These are phyloP conservation scores for Nakazawaea wyomingensis DNA, from an alignment of 805 yeast species.

Conservation along the genomic window DNA sequence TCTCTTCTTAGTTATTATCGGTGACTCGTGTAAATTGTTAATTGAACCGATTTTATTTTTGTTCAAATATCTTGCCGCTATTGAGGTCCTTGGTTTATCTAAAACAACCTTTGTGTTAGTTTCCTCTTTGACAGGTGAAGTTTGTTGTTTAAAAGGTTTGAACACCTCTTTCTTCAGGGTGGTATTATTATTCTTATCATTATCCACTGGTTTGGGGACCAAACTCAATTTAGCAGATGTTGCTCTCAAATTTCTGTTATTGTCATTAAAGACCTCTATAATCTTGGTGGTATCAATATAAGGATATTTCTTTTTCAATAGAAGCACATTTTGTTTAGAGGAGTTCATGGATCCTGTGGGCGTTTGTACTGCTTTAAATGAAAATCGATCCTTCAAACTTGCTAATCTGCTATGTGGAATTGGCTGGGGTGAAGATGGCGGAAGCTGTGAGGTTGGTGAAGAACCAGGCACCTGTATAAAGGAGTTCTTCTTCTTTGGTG, in stretches of 20 bases:
- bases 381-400: conserved; percentile 36
- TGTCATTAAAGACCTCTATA: conserved; percentile 24
- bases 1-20: conserved; percentile 27
- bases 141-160: neutral
- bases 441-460: conserved; percentile 30
- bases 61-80: conserved; percentile 12
- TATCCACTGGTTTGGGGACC: conserved; percentile 17
- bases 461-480: conserved; percentile 47
- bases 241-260: conserved; percentile 26
- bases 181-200: conserved; percentile 6
- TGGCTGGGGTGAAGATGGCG: conserved; percentile 25
- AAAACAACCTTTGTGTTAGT: conserved; percentile 9
- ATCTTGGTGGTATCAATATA: conserved; percentile 24
- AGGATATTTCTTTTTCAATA: conserved; percentile 29
- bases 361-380: conserved; percentile 24
- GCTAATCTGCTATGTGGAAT: conserved; percentile 20
- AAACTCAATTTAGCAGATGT: conserved; percentile 23
- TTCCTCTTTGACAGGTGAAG: conserved; percentile 11
- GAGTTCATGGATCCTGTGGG: conserved; percentile 1
- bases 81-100: conserved; percentile 9
- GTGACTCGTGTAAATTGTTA: neutral
- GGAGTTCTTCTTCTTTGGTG: conserved; percentile 22
- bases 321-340: conserved; percentile 23
- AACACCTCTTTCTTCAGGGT: conserved; percentile 4
- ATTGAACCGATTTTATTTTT: neutral